Evolutionary conservation across 148 eudicot genomes (phyloP).

Genomic region (Euryodendron excelsum): DNA sequence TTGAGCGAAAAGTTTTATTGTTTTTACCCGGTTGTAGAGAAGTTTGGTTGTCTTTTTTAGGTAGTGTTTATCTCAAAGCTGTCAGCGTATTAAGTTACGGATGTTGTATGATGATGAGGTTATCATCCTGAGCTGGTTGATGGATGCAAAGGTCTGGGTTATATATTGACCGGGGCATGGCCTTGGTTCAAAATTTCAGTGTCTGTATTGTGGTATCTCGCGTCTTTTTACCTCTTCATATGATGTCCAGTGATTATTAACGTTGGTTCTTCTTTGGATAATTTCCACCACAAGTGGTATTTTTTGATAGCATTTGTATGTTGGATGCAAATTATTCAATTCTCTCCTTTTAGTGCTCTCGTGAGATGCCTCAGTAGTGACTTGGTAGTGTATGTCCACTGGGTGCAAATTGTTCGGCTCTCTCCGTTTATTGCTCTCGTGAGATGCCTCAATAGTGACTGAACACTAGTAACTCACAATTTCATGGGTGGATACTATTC

Average conservation of each 20-base stretch:
- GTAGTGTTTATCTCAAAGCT: neutral
- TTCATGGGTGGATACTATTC: neutral
- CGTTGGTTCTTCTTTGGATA: neutral
- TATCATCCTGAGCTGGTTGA: neutral
- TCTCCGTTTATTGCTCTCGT: neutral
- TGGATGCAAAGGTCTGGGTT: neutral
- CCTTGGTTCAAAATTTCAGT: neutral
- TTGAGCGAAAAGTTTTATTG: too few species aligned
- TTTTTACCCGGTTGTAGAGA: neutral
- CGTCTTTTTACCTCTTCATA: neutral
- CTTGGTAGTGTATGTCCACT: neutral
- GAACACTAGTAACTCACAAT: neutral
- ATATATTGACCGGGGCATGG: neutral
- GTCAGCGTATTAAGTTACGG: neutral
- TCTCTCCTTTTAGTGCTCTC: too few species aligned
- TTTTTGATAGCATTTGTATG: neutral
- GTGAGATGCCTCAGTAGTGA: too few species aligned
- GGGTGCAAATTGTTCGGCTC: neutral
- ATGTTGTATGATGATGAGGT: neutral
- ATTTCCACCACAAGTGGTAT: neutral
- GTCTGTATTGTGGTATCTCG: neutral
- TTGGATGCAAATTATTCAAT: too few species aligned
- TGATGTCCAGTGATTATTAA: neutral
- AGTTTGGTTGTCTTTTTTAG: too few species aligned
- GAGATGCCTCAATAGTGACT: neutral